A percentile compares a stretch with the other conserved stretches of the same genome.
Conservation (phyloP, 805 yeast genomes). For the Ogataea degrootiae region DNA sequence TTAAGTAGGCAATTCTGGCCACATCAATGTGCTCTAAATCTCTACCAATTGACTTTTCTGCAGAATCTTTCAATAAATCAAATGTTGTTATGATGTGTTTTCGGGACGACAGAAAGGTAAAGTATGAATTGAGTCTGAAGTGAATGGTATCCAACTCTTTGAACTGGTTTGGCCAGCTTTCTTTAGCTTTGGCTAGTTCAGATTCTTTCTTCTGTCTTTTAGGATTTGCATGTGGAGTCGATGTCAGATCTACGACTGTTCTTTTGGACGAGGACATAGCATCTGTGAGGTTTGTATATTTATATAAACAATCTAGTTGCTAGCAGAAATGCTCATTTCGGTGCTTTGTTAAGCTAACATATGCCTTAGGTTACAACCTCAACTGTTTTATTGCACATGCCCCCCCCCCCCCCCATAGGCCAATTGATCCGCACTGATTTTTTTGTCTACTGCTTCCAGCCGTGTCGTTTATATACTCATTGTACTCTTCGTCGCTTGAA, state of each 20-base stretch:
- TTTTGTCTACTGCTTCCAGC: no score
- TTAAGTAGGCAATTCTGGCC: constrained; percentile 53
- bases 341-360: no score
- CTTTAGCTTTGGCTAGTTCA: constrained; percentile 1
- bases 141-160: constrained; percentile 43
- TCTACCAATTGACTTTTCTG: constrained; percentile 44
- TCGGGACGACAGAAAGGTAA: constrained; percentile 56
- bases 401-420: no score
- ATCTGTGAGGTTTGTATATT: no score
- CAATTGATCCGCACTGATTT: no score
- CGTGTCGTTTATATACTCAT: no score
- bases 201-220: constrained; percentile 4
- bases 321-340: no score
- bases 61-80: constrained; percentile 47
- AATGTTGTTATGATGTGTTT: constrained; percentile 57
- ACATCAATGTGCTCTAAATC: constrained; percentile 48
- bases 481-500: no score
- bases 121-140: constrained; percentile 52
- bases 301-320: no score
- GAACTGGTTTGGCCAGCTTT: constrained; percentile 28
- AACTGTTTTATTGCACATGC: no score
- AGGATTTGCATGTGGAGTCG: neutral
- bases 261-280: neutral
- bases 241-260: neutral
- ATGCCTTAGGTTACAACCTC: no score